Evolutionary conservation across 441 rosid genomes (phyloP), one percentile per base, ranked within the genome.

Genomic region (Theobroma grandiflorum): DNA sequence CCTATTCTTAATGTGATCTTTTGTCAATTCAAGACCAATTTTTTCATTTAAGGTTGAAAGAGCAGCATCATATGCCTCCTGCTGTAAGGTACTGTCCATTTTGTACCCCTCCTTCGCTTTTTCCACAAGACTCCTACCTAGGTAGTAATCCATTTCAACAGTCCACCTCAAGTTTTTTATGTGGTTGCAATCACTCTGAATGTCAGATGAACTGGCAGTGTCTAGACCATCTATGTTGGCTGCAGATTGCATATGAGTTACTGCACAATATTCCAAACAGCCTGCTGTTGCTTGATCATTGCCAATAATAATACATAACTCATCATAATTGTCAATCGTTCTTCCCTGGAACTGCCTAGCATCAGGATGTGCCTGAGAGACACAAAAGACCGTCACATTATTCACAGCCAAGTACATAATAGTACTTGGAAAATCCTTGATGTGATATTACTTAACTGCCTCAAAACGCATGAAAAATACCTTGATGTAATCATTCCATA

Each of bases 401-500:
- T 40, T 11, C 45, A 72, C 2, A 68, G 15, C 18, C 53, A 43
- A 26, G 4, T 20, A 20, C 49, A 66, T 18, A 7, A 66, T 6
- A 20, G 42, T 35, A 49, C 8, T 33, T 52, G 52, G 31, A 37
- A 55, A 16, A 40, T 42, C 11, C 50, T 40, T 18, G 6, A 40
- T 42, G 3, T 40, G 20, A 40, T 31, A 15, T 26, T 26, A 26
- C 31, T 42, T 68, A 76, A 64, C 42, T 4, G 35, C 37, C 42
- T 42, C 38, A 12, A 57, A 68, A 33, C 4, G 40, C 42, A 16
- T 40, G 68, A 38, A 53, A 68, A 8, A 20, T 78, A 78, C 80
- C 80, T 69, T 58, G 57, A 70, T 57, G 43, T 68, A 58, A 47
- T 69, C 75, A 55, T 58, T 78, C 80, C 80, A 78, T 18, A 78